A percentile compares a stretch with the other conserved stretches of the same genome.
These are phyloP conservation scores for Magnusiomyces tetraspermus DNA, from an alignment of 1,139 yeast species.

Conservation along the genomic window DNA sequence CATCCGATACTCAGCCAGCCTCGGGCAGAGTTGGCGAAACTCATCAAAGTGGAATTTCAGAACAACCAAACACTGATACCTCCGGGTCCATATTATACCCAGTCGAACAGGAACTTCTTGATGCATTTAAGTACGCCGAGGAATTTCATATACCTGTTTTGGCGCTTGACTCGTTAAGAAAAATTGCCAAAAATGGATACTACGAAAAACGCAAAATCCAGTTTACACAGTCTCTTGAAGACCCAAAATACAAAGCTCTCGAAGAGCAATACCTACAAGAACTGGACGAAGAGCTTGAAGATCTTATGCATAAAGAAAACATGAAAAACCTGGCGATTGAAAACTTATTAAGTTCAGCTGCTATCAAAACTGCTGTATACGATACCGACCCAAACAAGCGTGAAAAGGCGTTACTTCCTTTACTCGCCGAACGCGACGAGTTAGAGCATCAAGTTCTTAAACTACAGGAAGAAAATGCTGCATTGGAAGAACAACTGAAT, in stretches of 20 bases:
- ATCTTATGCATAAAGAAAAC: neutral
- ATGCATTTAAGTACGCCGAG: neutral
- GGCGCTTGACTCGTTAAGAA: neutral
- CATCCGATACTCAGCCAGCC: no score
- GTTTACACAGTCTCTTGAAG: neutral
- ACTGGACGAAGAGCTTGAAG: neutral
- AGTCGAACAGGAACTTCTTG: neutral
- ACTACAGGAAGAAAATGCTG: neutral
- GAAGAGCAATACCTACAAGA: neutral
- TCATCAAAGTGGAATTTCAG: no score
- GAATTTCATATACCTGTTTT: neutral
- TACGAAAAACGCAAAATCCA: neutral
- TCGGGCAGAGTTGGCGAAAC: no score
- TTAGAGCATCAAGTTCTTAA: conserved; percentile 10
- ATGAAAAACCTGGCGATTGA: neutral
- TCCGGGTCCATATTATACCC: no score
- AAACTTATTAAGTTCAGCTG: neutral
- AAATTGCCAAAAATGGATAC: neutral
- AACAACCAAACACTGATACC: no score
- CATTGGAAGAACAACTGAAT: neutral
- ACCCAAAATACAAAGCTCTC: neutral
- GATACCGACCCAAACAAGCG: neutral
- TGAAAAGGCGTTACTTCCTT: conserved; percentile 6
- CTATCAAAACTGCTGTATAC: neutral
- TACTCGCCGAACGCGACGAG: conserved; percentile 11